These are phyloP conservation scores for Candida silvicultrix DNA, from an alignment of 805 yeast genomes.

Conservation along the genomic window DNA sequence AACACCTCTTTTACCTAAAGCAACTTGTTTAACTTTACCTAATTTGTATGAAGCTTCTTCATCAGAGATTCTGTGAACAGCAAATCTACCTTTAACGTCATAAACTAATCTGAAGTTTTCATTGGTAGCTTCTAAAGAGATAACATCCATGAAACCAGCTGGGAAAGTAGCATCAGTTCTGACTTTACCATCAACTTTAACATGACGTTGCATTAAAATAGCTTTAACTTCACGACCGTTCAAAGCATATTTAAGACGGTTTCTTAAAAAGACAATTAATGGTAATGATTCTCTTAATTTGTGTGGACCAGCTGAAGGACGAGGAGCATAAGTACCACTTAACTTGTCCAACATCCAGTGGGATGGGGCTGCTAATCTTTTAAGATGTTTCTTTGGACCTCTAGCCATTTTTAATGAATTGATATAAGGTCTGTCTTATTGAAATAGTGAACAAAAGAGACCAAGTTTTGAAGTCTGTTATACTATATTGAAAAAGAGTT, in stretches of 20 bases:
- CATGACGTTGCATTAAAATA: conserved; percentile 96
- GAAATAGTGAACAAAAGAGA: neutral
- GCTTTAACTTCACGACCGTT: conserved; percentile 99
- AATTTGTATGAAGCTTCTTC: conserved; percentile 98
- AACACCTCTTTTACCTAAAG: conserved; percentile 96
- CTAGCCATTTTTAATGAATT: conserved; percentile 14
- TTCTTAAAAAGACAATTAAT: conserved; percentile 92
- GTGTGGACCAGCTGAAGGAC: conserved; percentile 99
- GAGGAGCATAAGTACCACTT: conserved; percentile 99
- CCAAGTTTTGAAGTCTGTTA: neutral
- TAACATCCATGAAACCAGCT: conserved; percentile 99
- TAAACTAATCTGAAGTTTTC: conserved; percentile 99
- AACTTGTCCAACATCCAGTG: conserved; percentile 99
- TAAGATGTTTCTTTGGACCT: conserved; percentile 11
- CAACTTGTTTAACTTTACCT: conserved; percentile 97
- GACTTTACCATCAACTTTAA: conserved; percentile 98
- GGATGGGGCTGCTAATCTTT: conserved; percentile 86
- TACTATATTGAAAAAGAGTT: neutral
- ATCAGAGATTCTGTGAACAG: conserved; percentile 98
- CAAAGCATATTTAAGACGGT: conserved; percentile 97
- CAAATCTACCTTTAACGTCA: conserved; percentile 98
- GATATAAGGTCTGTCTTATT: neutral
- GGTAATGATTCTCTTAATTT: conserved; percentile 98
- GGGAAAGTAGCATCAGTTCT: conserved; percentile 99
- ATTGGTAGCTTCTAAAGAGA: conserved; percentile 94